Evolutionary conservation across 129 eudicot genomes (phyloP).

Genomic region (Cynara cardunculus): DNA sequence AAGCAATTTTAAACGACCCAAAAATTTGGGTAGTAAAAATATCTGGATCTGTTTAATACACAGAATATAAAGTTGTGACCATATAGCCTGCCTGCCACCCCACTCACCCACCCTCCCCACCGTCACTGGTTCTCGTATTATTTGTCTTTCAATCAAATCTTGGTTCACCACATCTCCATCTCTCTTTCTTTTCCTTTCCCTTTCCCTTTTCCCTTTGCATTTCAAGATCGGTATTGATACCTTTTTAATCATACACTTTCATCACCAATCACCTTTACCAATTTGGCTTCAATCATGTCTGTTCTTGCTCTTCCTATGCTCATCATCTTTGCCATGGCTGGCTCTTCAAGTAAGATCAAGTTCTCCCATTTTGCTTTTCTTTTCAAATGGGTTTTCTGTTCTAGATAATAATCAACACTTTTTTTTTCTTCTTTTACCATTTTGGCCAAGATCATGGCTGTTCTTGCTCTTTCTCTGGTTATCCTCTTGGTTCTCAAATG

Average conservation of each 20-base stretch:
- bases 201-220: constrained; percentile 16
- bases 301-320: constrained; percentile 24
- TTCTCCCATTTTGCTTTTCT: not conserved
- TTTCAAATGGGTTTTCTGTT: not conserved
- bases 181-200: constrained; percentile 7
- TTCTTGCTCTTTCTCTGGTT: not conserved
- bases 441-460: not conserved
- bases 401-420: not conserved
- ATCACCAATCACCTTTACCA: constrained; percentile 1
- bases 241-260: constrained; percentile 15
- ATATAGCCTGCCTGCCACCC: constrained; percentile 21
- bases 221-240: constrained; percentile 4
- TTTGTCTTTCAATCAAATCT: constrained; percentile 23
- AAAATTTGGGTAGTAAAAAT: no score
- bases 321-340: constrained; percentile 21
- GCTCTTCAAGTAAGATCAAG: constrained; percentile 31
- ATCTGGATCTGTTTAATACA: not conserved
- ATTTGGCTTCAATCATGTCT: constrained; percentile 27
- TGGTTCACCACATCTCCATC: constrained; percentile 7
- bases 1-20: no score
- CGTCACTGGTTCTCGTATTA: constrained; percentile 24
- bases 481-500: constrained; percentile 4
- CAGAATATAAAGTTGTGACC: constrained; percentile 15
- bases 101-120: constrained; percentile 28
- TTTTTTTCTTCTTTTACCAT: not conserved